phyloP scores from a whole-genome alignment of 306 rosid species.

The Vachellia collinsii region DNA sequence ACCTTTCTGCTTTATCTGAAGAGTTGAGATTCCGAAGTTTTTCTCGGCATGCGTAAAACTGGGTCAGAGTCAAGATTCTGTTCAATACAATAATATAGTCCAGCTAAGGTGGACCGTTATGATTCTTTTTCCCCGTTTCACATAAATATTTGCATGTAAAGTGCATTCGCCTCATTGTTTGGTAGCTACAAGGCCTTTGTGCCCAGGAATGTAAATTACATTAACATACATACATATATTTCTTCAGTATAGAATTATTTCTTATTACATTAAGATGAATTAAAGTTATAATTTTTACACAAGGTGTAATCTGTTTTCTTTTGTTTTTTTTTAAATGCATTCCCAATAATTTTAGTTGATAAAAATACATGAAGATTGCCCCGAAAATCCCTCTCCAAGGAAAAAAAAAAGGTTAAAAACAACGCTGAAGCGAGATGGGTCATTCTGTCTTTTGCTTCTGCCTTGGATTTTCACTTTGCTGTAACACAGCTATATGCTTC shows the following conservation, averaged over 20 bases:
- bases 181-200: neutral
- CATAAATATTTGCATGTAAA: constrained; percentile 6
- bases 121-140: neutral
- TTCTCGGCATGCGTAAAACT: neutral
- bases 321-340: neutral
- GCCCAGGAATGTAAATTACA: neutral
- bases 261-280: neutral
- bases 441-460: neutral
- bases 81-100: neutral
- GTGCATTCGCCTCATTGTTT: neutral
- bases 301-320: no score
- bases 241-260: neutral
- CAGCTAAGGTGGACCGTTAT: neutral
- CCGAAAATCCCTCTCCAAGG: no score
- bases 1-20: constrained; percentile 1
- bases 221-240: no score
- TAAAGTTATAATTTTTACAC: no score
- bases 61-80: constrained; percentile 20
- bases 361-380: no score
- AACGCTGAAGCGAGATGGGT: no score
- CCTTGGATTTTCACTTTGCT: neutral
- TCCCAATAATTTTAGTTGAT: no score
- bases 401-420: no score
- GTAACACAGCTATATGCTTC: no score
- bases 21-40: neutral